phyloP scores from a whole-genome alignment of 805 yeast genomes.

The Yueomyces sp. region DNA sequence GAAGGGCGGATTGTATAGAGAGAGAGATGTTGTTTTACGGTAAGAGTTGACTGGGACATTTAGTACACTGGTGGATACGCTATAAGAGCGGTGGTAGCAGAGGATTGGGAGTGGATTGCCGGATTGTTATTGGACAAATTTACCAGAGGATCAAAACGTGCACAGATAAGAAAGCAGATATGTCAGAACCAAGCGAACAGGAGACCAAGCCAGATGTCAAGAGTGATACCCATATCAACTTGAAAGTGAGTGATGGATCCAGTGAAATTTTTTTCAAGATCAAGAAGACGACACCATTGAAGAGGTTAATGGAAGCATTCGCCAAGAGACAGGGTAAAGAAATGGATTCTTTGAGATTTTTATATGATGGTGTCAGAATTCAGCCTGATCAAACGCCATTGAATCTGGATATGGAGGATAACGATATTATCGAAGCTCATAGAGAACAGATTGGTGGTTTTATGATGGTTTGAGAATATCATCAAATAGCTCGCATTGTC shows the following conservation, averaged over 20 bases:
- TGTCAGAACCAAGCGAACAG: slow-evolving; percentile 18
- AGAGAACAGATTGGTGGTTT: slow-evolving; percentile 76
- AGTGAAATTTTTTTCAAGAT: slow-evolving; percentile 94
- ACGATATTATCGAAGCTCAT: slow-evolving; percentile 93
- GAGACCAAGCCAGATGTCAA: slow-evolving; percentile 38
- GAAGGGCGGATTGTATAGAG: too few species aligned
- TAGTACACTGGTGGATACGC: too few species aligned
- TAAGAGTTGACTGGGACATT: too few species aligned
- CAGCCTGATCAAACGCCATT: slow-evolving; percentile 86
- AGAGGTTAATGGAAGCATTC: slow-evolving; percentile 92
- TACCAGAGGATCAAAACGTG: too few species aligned
- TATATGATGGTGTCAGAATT: slow-evolving; percentile 88
- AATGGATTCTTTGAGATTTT: slow-evolving; percentile 67
- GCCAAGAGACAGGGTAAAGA: slow-evolving; percentile 96
- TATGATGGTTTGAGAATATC: not conserved
- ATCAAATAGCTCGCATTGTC: too few species aligned
- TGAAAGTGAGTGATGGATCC: slow-evolving; percentile 87
- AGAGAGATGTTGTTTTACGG: too few species aligned
- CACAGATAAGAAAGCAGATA: not conserved
- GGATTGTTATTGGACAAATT: too few species aligned
- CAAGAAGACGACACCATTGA: slow-evolving; percentile 82
- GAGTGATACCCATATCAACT: slow-evolving; percentile 74
- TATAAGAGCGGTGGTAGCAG: too few species aligned
- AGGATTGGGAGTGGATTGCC: too few species aligned
- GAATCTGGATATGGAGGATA: slow-evolving; percentile 84